Evolutionary conservation across 176 grass and related monocot genomes (phyloP).

Genomic region (Saccharum officinarum): DNA sequence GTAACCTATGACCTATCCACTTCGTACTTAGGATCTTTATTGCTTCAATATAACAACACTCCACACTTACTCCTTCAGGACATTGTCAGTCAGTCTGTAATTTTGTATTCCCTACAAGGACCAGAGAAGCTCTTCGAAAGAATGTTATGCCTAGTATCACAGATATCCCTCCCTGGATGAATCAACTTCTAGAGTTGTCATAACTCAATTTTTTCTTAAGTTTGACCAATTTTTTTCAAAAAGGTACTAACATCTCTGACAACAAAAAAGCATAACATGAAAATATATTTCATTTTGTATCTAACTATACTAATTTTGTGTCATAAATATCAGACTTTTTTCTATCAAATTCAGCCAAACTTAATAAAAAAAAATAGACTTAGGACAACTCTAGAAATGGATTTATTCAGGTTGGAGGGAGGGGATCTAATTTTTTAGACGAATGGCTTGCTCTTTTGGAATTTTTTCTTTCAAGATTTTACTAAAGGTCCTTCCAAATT

Average conservation of each 20-base stretch:
- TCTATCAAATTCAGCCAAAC: not conserved
- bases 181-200: too few species aligned
- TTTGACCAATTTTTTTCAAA: not conserved
- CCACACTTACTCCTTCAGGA: not conserved
- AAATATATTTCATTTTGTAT: not conserved
- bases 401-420: not conserved
- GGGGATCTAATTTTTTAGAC: not conserved
- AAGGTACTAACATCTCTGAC: not conserved
- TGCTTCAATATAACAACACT: not conserved
- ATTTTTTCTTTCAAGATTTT: not conserved
- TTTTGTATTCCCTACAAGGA: not conserved
- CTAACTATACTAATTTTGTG: not conserved
- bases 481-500: not conserved
- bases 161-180: not conserved
- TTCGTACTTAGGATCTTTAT: not conserved
- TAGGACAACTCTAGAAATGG: not conserved
- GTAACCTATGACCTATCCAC: not conserved
- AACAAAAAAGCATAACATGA: not conserved
- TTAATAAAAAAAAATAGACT: not conserved
- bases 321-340: not conserved
- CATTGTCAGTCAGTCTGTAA: not conserved
- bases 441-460: not conserved
- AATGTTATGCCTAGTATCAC: not conserved
- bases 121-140: not conserved
- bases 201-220: not conserved